Conservation (phyloP, 805 yeast genomes). For the Candida qinlingensis region DNA sequence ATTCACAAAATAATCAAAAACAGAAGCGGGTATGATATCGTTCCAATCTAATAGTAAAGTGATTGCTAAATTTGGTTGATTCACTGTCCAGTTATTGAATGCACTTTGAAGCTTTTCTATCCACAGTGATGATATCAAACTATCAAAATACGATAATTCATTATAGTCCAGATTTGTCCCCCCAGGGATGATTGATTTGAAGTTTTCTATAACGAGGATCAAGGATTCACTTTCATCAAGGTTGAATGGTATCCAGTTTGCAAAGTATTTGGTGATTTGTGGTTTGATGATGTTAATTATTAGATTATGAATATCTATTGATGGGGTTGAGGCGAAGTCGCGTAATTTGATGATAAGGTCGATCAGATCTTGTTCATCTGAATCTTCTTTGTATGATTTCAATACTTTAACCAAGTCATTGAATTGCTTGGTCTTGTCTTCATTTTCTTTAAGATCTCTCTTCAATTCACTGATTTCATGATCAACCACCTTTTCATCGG, state of each 20-base stretch:
- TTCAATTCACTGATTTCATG: conserved; percentile 7
- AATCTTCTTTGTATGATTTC: background rate
- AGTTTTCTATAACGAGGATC: conserved; percentile 25
- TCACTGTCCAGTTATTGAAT: conserved; percentile 33
- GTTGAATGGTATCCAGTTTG: conserved; percentile 34
- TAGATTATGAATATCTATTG: conserved; percentile 11
- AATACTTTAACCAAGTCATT: background rate
- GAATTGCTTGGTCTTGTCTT: background rate
- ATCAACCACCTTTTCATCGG: conserved; percentile 11
- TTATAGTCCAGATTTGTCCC: conserved; percentile 4
- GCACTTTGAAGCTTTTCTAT: conserved; percentile 26
- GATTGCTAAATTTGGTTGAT: conserved; percentile 35
- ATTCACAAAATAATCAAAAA: conserved; percentile 26
- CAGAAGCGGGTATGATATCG: conserved; percentile 27
- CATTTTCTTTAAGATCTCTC: background rate
- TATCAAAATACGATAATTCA: conserved; percentile 27
- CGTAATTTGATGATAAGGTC: background rate
- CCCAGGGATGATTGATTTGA: conserved; percentile 20
- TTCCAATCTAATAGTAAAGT: conserved; percentile 38
- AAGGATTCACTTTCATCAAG: conserved; percentile 25
- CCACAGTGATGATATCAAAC: conserved; percentile 33
- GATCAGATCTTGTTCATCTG: background rate
- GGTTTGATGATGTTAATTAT: conserved; percentile 22
- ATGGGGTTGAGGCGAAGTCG: background rate
- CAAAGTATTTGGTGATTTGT: background rate